phyloP scores from a whole-genome alignment of 164 flowering plant genomes.

The Amborella trichopoda region DNA sequence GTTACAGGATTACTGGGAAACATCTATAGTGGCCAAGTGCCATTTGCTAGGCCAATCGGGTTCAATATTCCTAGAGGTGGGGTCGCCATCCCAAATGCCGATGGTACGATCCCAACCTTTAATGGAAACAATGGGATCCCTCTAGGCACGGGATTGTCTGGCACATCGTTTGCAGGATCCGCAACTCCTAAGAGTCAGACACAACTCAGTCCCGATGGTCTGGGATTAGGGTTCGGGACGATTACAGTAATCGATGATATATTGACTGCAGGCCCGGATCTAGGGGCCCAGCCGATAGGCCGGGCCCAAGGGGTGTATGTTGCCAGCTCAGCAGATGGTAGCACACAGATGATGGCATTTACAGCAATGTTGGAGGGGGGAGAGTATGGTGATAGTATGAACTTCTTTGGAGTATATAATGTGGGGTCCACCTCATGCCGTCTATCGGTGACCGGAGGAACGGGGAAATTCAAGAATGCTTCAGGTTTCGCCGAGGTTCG shows the following conservation, averaged over 20 bases:
- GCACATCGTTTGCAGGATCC: constrained; percentile 50
- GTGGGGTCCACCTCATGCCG: constrained; percentile 50
- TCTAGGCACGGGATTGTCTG: constrained; percentile 68
- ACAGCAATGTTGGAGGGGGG: constrained; percentile 74
- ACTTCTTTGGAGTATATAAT: constrained; percentile 64
- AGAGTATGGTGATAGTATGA: constrained; percentile 68
- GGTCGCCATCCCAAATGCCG: constrained; percentile 63
- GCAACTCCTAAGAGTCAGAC: constrained; percentile 14
- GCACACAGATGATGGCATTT: constrained; percentile 65
- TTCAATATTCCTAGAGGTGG: constrained; percentile 44
- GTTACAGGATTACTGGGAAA: constrained; percentile 76
- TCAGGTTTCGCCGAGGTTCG: constrained; percentile 62
- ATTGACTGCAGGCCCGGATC: constrained; percentile 36
- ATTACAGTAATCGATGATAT: constrained; percentile 60
- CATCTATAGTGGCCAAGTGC: constrained; percentile 77
- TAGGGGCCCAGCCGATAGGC: constrained; percentile 41
- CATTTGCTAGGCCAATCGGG: constrained; percentile 77
- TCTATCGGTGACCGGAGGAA: constrained; percentile 70
- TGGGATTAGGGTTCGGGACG: constrained; percentile 67
- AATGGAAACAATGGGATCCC: constrained; percentile 55
- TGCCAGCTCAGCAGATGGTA: constrained; percentile 57
- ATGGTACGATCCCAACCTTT: constrained; percentile 71
- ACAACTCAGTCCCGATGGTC: constrained; percentile 62
- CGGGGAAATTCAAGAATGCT: constrained; percentile 70
- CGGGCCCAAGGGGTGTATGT: constrained; percentile 65